A percentile compares a stretch with the other conserved stretches of the same genome.
Conservation (phyloP, 441 rosid genomes). For the Adansonia grandidieri region DNA sequence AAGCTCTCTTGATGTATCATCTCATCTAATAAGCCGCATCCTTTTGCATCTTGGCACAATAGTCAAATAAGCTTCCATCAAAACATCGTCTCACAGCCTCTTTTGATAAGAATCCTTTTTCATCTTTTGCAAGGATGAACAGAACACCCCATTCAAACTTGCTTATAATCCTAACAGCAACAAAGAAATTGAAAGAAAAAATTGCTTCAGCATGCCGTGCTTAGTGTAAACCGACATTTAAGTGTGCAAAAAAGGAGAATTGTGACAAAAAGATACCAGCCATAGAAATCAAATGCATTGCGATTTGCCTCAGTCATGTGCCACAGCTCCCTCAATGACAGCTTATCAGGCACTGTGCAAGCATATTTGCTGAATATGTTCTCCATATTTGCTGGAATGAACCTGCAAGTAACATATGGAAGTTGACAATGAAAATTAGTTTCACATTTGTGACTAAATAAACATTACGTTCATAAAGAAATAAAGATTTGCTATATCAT, state of each 20-base stretch:
- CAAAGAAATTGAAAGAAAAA: not conserved
- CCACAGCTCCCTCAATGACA: slow-evolving; percentile 40
- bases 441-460: not conserved
- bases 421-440: not conserved
- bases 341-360: slow-evolving; percentile 33
- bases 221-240: not conserved
- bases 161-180: not conserved
- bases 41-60: not conserved
- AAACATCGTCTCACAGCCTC: slow-evolving; percentile 17
- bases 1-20: not conserved
- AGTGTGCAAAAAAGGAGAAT: not conserved
- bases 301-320: slow-evolving; percentile 44
- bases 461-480: not conserved
- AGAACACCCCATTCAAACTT: slow-evolving; percentile 17
- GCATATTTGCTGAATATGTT: slow-evolving; percentile 45
- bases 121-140: not conserved
- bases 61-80: slow-evolving; percentile 22
- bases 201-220: not conserved
- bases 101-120: slow-evolving; percentile 15
- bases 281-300: slow-evolving; percentile 37
- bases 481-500: not conserved
- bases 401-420: slow-evolving; percentile 31
- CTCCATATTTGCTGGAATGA: slow-evolving; percentile 34
- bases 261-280: slow-evolving; percentile 34
- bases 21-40: not conserved